Conservation (phyloP, 2,329 filamentous ascomycete species). For the Aspergillus intermedius region DNA sequence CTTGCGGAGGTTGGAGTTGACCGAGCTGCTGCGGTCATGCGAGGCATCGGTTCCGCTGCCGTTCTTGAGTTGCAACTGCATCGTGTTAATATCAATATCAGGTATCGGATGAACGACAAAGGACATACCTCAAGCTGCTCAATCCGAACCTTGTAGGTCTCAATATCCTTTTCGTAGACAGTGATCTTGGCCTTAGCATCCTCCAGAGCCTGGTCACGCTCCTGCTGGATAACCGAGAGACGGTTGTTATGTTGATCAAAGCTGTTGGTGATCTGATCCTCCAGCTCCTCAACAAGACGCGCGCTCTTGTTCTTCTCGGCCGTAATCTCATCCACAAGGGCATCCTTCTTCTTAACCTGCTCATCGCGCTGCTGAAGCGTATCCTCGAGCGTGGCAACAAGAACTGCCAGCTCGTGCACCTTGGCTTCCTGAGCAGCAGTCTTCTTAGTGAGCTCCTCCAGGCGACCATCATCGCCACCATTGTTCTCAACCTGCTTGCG, state of each 20-base stretch:
- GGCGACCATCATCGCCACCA: constrained; percentile 29
- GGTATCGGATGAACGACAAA: background rate
- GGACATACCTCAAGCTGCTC: constrained; percentile 65
- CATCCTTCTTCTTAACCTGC: constrained; percentile 41
- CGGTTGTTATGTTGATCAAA: constrained; percentile 95
- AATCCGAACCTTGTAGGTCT: constrained; percentile 50
- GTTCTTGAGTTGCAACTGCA: constrained; percentile 38
- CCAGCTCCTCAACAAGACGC: constrained; percentile 85
- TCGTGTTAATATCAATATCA: constrained; percentile 12
- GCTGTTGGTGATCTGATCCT: constrained; percentile 91
- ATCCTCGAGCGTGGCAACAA: constrained; percentile 43
- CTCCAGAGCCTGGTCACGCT: constrained; percentile 68
- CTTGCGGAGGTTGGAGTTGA: constrained; percentile 70
- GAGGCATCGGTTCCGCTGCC: constrained; percentile 25
- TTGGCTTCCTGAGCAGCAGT: constrained; percentile 45
- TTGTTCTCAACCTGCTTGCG: constrained; percentile 31
- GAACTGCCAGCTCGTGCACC: constrained; percentile 48
- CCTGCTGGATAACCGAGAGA: constrained; percentile 71
- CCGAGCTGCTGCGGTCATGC: constrained; percentile 53
- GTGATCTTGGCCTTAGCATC: constrained; percentile 63
- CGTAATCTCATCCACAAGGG: constrained; percentile 44
- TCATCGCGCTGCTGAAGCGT: constrained; percentile 39
- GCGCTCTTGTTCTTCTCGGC: constrained; percentile 82
- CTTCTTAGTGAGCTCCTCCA: constrained; percentile 35
- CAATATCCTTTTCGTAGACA: constrained; percentile 62